Conservation (phyloP, 176 grass and related monocot genomes). For the Leersia perrieri region DNA sequence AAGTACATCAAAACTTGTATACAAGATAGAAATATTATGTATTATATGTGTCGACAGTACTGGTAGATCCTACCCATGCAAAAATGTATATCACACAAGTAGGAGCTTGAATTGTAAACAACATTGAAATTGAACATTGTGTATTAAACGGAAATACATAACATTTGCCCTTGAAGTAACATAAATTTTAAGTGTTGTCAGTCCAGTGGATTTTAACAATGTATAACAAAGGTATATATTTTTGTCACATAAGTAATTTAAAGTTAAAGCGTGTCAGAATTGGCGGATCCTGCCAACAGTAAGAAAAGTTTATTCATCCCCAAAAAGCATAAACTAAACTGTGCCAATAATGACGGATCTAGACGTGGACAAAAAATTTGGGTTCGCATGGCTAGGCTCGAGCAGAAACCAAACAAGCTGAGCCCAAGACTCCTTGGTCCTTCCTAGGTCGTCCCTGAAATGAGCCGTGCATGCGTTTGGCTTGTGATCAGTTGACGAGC, state of each 20-base stretch:
- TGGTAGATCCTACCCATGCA: not conserved
- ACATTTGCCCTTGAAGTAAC: not conserved
- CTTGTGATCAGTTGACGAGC: too few species aligned
- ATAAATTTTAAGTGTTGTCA: not conserved
- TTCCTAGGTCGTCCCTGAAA: too few species aligned
- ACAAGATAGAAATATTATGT: too few species aligned
- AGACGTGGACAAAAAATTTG: too few species aligned
- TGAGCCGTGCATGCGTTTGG: too few species aligned
- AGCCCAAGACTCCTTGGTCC: too few species aligned
- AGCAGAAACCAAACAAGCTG: too few species aligned
- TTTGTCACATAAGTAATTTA: not conserved
- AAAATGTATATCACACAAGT: not conserved
- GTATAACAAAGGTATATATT: not conserved
- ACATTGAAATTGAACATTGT: not conserved
- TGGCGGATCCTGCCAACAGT: not conserved
- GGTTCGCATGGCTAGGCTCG: too few species aligned
- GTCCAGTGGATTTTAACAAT: not conserved
- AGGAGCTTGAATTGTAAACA: not conserved
- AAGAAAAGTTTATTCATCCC: too few species aligned
- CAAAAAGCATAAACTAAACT: too few species aligned
- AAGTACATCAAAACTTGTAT: too few species aligned
- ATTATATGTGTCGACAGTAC: not conserved
- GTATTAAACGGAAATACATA: not conserved
- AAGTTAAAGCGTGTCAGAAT: not conserved
- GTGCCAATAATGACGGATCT: too few species aligned